Percentiles rank a stretch among this genome's conserved stretches.
These are phyloP conservation scores for Penicillium expansum DNA, from an alignment of 2,329 filamentous ascomycete genomes.

Conservation along the genomic window DNA sequence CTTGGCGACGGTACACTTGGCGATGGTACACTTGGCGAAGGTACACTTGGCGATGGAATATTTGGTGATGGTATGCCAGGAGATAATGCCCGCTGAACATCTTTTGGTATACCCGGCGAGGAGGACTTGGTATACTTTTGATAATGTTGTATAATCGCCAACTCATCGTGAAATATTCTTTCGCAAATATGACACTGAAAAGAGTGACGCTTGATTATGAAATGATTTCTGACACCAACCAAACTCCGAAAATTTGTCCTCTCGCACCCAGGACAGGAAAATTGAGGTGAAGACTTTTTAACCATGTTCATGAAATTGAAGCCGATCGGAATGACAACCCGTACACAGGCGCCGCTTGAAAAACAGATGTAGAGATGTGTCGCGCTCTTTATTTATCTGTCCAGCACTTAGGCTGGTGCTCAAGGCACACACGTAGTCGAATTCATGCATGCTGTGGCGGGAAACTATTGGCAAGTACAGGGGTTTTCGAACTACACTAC, in stretches of 20 bases:
- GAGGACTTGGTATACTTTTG: neutral
- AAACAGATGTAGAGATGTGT: neutral
- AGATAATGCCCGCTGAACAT: too few relatives aligned
- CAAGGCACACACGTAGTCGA: constrained; percentile 6
- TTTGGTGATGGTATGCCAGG: neutral
- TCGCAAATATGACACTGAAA: neutral
- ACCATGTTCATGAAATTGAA: neutral
- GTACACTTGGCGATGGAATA: neutral
- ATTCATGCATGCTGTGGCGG: neutral
- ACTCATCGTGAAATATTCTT: neutral
- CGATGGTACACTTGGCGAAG: neutral
- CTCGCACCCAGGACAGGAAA: neutral
- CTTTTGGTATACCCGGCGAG: neutral
- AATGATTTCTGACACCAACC: neutral
- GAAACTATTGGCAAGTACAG: constrained; percentile 6
- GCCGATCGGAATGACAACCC: neutral
- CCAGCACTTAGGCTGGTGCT: neutral
- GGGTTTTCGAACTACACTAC: neutral
- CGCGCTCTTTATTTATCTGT: neutral
- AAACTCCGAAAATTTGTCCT: neutral
- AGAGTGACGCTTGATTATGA: neutral
- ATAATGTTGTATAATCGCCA: constrained; percentile 2
- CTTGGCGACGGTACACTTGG: neutral
- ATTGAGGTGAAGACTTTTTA: neutral
- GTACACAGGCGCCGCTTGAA: neutral